Percentiles rank a stretch among this genome's conserved stretches.
Evolutionary conservation across 257 asterid species (phyloP).

Genomic region (Ajuga chamaepitys): DNA sequence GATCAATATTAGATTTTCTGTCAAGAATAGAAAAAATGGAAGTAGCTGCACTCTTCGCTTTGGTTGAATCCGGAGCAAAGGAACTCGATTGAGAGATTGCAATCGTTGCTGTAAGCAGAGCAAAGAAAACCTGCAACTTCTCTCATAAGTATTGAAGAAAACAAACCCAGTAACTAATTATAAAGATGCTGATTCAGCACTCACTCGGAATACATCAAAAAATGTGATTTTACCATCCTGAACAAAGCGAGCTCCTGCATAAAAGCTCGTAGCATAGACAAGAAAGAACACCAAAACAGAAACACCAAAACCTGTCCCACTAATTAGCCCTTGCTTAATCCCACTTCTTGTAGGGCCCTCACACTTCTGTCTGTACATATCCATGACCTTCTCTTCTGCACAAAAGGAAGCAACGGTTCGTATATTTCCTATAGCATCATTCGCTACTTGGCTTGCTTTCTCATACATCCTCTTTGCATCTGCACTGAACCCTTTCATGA

Average conservation of each 20-base stretch:
- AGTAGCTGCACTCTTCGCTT: constrained; percentile 78
- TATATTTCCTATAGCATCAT: constrained; percentile 82
- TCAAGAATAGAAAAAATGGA: constrained; percentile 71
- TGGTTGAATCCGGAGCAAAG: constrained; percentile 70
- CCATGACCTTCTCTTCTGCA: constrained; percentile 82
- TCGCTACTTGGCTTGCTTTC: constrained; percentile 87
- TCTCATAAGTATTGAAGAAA: not conserved
- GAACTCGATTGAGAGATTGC: constrained; percentile 85
- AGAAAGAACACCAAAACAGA: constrained; percentile 50
- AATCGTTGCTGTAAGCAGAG: constrained; percentile 72
- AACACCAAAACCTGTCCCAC: constrained; percentile 76
- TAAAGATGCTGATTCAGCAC: not conserved
- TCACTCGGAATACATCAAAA: constrained; percentile 72
- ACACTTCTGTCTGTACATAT: constrained; percentile 57
- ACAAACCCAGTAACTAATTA: too few relatives aligned
- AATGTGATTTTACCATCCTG: constrained; percentile 61
- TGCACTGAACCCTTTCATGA: constrained; percentile 52
- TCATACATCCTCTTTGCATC: constrained; percentile 77
- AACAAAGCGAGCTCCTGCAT: constrained; percentile 83
- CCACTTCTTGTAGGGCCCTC: constrained; percentile 67
- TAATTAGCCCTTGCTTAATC: constrained; percentile 58
- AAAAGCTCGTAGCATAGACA: constrained; percentile 78
- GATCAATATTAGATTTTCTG: constrained; percentile 62
- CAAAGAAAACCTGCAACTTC: constrained; percentile 73
- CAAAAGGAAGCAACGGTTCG: constrained; percentile 87